phyloP scores from a whole-genome alignment of 1,284 basidiomycete genomes.

The Leccinum fallax region DNA sequence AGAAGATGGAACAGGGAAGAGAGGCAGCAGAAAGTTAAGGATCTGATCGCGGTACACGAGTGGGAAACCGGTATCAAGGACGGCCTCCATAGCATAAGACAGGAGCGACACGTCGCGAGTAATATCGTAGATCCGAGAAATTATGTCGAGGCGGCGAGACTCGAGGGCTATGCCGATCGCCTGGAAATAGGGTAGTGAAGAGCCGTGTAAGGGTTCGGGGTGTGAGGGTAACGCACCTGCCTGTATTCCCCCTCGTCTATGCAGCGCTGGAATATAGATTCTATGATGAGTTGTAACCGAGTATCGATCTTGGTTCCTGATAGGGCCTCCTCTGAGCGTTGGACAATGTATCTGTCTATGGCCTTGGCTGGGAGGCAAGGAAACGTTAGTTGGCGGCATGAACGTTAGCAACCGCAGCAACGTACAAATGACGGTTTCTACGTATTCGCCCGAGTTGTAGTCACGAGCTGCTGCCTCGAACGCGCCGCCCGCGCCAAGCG shows the following conservation, averaged over 20 bases:
- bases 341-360: constrained; percentile 86
- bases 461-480: constrained; percentile 76
- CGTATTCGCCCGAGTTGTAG: constrained; percentile 78
- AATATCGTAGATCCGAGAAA: constrained; percentile 73
- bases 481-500: constrained; percentile 83
- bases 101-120: constrained; percentile 78
- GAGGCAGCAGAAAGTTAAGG: constrained; percentile 81
- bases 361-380: constrained; percentile 70
- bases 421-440: constrained; percentile 92
- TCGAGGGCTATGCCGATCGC: constrained; percentile 94
- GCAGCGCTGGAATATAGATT: constrained; percentile 83
- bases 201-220: not conserved
- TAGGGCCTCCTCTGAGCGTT: constrained; percentile 52
- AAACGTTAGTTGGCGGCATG: constrained; percentile 7
- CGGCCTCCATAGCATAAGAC: constrained; percentile 89
- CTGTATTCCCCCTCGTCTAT: constrained; percentile 87
- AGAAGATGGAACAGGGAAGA: constrained; percentile 70
- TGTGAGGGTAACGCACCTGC: constrained; percentile 58
- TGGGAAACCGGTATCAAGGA: constrained; percentile 81
- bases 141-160: constrained; percentile 82
- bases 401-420: constrained; percentile 21
- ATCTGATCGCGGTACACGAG: constrained; percentile 84
- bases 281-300: constrained; percentile 80
- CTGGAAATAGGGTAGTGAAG: constrained; percentile 42
- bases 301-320: constrained; percentile 68